Base-by-base conservation (phyloP, 768 basidiomycete genomes). In the Piloderma croceum region DNA sequence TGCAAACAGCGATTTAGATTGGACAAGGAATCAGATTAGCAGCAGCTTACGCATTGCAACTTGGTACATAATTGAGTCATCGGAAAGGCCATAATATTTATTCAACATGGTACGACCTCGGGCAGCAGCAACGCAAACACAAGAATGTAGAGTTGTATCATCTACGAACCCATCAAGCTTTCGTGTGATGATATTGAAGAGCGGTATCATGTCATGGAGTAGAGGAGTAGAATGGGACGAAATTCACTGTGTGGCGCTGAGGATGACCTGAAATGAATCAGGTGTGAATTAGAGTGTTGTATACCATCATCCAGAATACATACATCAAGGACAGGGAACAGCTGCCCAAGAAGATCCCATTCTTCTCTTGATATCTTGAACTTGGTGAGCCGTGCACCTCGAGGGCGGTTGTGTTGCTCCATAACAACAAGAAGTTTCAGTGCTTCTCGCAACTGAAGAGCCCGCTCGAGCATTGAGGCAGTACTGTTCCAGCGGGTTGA, bases 141-240 rank as follows among this genome's bases (percentile, higher is more conserved):
- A 36, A 3, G 43, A 20, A 5, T 40, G 42, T 2, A 46, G 41
- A 3, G n/a, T 0, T 2, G 7, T 6, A 29, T 57, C 20, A 15
- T 49, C 47, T n/a, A 53, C 46, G 18, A 41, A 35, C 2, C 51
- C 36, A 11, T 52, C 54, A 11, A 64, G 42, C 1, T 39, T 43
- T 9, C 35, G 31, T 0, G 55, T 57, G 22, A 64, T 31, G 4
- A 41, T 38, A 38, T 63, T 57, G 17, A 62, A 46, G 22, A 54
- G 29, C 1, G 58, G 61, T 12, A 61, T 64, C 9, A 62, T 53
- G 24, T 59, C 37, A 34, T 60, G 54, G 24, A 62, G 31, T 1
- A 60, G 51, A 6, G 51, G 54, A 3, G 47, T 41, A 7, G 32
- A 31, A n/a, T 35, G 41, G 15, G 46, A 17, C 0, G 53, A 61